These are phyloP conservation scores for Megacollybia marginata DNA, from an alignment of 768 basidiomycete genomes.

Conservation along the genomic window DNA sequence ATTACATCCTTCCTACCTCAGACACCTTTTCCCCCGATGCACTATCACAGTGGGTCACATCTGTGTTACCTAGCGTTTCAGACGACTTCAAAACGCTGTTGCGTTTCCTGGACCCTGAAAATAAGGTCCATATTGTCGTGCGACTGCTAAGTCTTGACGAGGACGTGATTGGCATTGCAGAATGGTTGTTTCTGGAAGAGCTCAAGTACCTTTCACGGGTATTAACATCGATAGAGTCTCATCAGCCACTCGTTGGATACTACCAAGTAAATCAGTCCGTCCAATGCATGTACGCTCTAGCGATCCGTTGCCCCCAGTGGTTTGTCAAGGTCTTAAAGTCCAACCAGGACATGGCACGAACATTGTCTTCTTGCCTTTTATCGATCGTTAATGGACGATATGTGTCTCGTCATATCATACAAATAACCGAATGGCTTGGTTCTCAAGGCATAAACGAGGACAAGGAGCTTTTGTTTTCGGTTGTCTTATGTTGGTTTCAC, in stretches of 20 bases:
- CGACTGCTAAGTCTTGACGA: conserved; percentile 52
- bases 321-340: too few relatives aligned
- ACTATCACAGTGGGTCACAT: conserved; percentile 34
- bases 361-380: too few relatives aligned
- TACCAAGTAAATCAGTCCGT: conserved; percentile 45
- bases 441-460: too few relatives aligned
- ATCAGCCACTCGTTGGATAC: conserved; percentile 16
- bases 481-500: too few relatives aligned
- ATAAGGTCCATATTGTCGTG: conserved; percentile 43
- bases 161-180: conserved; percentile 48
- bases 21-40: conserved; percentile 11
- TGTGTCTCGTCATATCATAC: too few relatives aligned
- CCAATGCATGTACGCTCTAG: conserved; percentile 27
- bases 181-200: conserved; percentile 67
- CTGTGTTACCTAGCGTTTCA: conserved; percentile 51
- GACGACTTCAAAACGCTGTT: conserved; percentile 49
- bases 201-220: conserved; percentile 38
- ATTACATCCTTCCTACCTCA: conserved; percentile 44
- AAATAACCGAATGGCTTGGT: too few relatives aligned
- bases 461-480: too few relatives aligned
- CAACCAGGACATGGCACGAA: too few relatives aligned
- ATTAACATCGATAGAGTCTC: too few relatives aligned
- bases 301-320: too few relatives aligned
- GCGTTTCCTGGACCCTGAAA: conserved; percentile 47
- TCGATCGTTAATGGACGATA: too few relatives aligned